Percentiles rank a stretch among this genome's conserved stretches.
Conservation (phyloP, 371 early-diverging fungal genomes). For the Syncephalis plumigaleata region DNA sequence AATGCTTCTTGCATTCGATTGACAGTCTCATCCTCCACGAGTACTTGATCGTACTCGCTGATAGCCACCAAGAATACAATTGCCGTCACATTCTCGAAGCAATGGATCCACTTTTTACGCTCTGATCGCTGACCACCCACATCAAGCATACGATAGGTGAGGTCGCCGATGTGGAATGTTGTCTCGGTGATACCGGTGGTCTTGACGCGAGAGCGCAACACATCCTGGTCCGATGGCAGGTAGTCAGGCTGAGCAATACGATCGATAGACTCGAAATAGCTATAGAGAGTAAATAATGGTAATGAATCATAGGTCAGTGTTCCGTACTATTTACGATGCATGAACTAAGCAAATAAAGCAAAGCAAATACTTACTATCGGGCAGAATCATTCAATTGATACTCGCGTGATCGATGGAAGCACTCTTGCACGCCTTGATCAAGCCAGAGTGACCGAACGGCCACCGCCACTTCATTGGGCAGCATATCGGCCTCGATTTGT, state of each 20-base stretch:
- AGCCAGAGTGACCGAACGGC: slow-evolving; percentile 70
- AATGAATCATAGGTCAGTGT: not conserved
- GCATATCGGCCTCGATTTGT: slow-evolving; percentile 66
- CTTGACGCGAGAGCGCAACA: slow-evolving; percentile 70
- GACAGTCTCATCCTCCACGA: slow-evolving; percentile 88
- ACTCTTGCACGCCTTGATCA: slow-evolving; percentile 64
- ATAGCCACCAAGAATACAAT: slow-evolving; percentile 90
- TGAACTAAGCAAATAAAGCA: too few species aligned
- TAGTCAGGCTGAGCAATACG: slow-evolving; percentile 64
- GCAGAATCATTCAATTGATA: slow-evolving; percentile 87
- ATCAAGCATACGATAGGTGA: slow-evolving; percentile 85
- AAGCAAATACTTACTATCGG: slow-evolving; percentile 48
- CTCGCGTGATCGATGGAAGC: slow-evolving; percentile 74
- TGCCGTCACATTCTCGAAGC: slow-evolving; percentile 90
- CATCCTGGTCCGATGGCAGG: slow-evolving; percentile 79
- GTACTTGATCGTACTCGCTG: slow-evolving; percentile 88
- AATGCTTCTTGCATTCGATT: slow-evolving; percentile 94
- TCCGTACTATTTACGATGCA: too few species aligned
- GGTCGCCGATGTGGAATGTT: slow-evolving; percentile 61
- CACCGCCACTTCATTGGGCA: slow-evolving; percentile 55
- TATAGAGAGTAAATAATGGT: too few species aligned
- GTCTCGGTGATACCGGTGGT: slow-evolving; percentile 86
- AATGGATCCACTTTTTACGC: slow-evolving; percentile 91
- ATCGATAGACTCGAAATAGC: slow-evolving; percentile 85
- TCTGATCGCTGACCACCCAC: slow-evolving; percentile 91